Conservation (phyloP, 2,329 filamentous ascomycete genomes). For the Aureobasidium subglaciale region DNA sequence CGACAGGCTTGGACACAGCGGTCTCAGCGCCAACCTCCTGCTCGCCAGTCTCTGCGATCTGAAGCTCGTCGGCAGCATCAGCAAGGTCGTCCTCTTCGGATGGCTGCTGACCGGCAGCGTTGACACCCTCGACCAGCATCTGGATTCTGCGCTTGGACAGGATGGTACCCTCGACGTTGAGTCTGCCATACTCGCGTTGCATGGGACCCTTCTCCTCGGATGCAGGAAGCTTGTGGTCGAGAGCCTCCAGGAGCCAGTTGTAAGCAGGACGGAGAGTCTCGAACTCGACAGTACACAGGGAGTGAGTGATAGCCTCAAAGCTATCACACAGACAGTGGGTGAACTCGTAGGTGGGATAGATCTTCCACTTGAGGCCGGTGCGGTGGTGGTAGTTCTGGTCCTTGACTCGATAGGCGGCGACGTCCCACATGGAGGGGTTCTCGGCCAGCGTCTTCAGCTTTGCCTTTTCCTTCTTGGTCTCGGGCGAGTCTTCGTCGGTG, state of each 20-base stretch:
- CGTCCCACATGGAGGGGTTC: slow-evolving; percentile 95
- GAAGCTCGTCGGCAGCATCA: slow-evolving; percentile 32
- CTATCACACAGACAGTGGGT: slow-evolving; percentile 81
- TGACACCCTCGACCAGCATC: slow-evolving; percentile 65
- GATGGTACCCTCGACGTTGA: slow-evolving; percentile 78
- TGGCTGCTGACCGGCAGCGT: slow-evolving; percentile 23
- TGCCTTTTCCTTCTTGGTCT: slow-evolving; percentile 29
- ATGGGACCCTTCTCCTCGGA: slow-evolving; percentile 56
- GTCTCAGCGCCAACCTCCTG: slow-evolving; percentile 24
- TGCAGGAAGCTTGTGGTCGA: slow-evolving; percentile 68
- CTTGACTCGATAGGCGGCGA: slow-evolving; percentile 81
- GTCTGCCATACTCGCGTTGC: slow-evolving; percentile 79
- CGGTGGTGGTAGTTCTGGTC: slow-evolving; percentile 67
- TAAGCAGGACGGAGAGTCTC: slow-evolving; percentile 78
- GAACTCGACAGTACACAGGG: slow-evolving; percentile 89
- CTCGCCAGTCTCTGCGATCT: slow-evolving; percentile 36
- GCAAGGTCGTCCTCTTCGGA: slow-evolving; percentile 24
- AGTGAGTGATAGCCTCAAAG: slow-evolving; percentile 87
- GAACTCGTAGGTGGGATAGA: slow-evolving; percentile 94
- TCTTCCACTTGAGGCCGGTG: slow-evolving; percentile 78
- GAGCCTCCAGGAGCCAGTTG: slow-evolving; percentile 76
- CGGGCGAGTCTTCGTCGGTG: slow-evolving; percentile 25
- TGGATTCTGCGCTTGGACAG: slow-evolving; percentile 80
- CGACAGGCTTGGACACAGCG: slow-evolving; percentile 20
- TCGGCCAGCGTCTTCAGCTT: slow-evolving; percentile 45